These are phyloP conservation scores for Sugiyamaella qingdaonensis DNA, from an alignment of 805 yeast genomes.

Conservation along the genomic window DNA sequence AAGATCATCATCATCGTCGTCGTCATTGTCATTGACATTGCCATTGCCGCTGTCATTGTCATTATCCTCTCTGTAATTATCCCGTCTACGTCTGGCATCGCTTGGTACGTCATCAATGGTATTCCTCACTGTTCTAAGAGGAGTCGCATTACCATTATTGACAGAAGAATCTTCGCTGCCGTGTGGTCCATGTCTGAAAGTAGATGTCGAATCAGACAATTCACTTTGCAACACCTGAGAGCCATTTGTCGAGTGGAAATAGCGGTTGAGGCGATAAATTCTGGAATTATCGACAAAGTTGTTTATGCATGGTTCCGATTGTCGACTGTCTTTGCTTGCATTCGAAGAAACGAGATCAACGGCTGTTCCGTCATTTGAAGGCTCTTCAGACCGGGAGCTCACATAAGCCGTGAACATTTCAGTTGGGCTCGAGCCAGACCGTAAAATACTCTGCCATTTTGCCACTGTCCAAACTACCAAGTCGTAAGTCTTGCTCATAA, in stretches of 20 bases:
- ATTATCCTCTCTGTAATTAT: background rate
- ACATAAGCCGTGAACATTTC: slow-evolving; percentile 3
- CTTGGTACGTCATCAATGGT: too few relatives aligned
- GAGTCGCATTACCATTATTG: background rate
- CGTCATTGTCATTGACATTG: background rate
- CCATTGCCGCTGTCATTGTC: background rate
- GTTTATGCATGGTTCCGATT: too few relatives aligned
- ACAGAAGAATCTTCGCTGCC: background rate
- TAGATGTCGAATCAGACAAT: too few relatives aligned
- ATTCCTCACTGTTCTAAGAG: background rate
- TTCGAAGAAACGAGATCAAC: background rate
- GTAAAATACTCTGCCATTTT: slow-evolving; percentile 1
- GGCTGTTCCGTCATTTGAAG: background rate
- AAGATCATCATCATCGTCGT: slow-evolving; percentile 22
- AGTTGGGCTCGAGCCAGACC: slow-evolving; percentile 5
- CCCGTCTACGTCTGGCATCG: too few relatives aligned
- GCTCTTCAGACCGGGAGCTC: slow-evolving; percentile 1
- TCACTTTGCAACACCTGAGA: too few relatives aligned
- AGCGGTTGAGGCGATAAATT: too few relatives aligned
- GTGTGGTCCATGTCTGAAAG: background rate
- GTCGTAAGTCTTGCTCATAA: background rate
- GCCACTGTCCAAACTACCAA: background rate
- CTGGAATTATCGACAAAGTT: too few relatives aligned
- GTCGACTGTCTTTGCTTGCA: too few relatives aligned
- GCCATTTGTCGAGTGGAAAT: too few relatives aligned